Conservation (phyloP, 2,329 filamentous ascomycete species). For the Xylariaceae sp. region DNA sequence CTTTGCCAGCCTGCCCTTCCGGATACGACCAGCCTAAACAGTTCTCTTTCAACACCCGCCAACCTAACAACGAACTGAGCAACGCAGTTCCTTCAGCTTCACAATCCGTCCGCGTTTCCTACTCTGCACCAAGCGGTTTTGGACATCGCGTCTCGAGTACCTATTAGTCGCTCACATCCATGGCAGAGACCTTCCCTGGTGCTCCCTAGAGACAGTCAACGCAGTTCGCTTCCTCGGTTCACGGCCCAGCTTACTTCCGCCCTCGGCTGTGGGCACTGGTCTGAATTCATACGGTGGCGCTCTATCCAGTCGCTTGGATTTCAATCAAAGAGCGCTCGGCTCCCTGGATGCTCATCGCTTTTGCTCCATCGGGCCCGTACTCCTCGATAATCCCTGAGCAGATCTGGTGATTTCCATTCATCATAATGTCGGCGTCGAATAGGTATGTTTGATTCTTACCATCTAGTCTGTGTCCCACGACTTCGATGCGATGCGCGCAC, state of each 20-base stretch:
- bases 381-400: background rate
- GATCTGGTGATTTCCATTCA: constrained; percentile 11
- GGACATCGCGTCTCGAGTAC: background rate
- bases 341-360: constrained; percentile 17
- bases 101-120: constrained; percentile 2
- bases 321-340: constrained; percentile 20
- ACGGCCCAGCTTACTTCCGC: constrained; percentile 2
- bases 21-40: constrained; percentile 24
- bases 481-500: background rate
- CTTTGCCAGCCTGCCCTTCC: constrained; percentile 21
- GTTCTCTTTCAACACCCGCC: constrained; percentile 19
- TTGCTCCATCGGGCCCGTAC: constrained; percentile 4
- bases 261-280: constrained; percentile 7
- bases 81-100: constrained; percentile 16
- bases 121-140: constrained; percentile 3
- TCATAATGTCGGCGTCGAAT: constrained; percentile 30
- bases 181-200: constrained; percentile 10
- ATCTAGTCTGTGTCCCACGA: constrained; percentile 7
- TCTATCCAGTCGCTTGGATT: constrained; percentile 18
- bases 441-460: constrained; percentile 24
- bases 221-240: constrained; percentile 4
- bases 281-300: constrained; percentile 20
- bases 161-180: constrained; percentile 1
- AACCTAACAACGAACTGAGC: no score
- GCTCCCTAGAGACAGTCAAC: constrained; percentile 8